These are phyloP conservation scores for Heterobasidion annosum DNA, from an alignment of 1,284 basidiomycete genomes.

Conservation along the genomic window DNA sequence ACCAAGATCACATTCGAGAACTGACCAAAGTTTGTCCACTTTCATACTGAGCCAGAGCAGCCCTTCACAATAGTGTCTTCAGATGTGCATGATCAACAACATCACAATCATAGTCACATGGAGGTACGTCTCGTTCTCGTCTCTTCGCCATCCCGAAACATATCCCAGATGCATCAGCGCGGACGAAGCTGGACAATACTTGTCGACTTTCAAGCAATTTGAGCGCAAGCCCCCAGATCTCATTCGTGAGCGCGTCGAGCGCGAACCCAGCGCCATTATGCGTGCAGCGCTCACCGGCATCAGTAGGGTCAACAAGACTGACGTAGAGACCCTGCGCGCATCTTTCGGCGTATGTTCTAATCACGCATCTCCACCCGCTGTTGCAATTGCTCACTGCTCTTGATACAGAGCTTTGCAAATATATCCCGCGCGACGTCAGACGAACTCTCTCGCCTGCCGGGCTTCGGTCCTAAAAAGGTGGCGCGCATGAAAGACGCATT, in stretches of 20 bases:
- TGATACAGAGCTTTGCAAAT: constrained; percentile 69
- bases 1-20: constrained; percentile 85
- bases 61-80: neutral
- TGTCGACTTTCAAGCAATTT: constrained; percentile 87
- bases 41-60: neutral
- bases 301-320: constrained; percentile 94
- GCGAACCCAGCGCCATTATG: constrained; percentile 78
- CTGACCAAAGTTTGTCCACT: constrained; percentile 62
- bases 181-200: constrained; percentile 90
- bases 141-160: neutral
- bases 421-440: constrained; percentile 70
- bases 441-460: constrained; percentile 77
- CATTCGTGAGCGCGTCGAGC: constrained; percentile 90
- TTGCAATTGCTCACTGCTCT: neutral
- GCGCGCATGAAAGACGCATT: constrained; percentile 74
- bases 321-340: constrained; percentile 88
- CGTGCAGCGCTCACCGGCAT: constrained; percentile 86
- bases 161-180: constrained; percentile 33
- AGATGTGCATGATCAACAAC: constrained; percentile 86
- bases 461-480: constrained; percentile 93
- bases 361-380: neutral
- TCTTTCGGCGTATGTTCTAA: constrained; percentile 80
- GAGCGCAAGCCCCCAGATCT: constrained; percentile 91
- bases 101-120: constrained; percentile 91
- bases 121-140: constrained; percentile 49